Percentiles rank a stretch among this genome's conserved stretches.
phyloP scores from a whole-genome alignment of 2,329 filamentous ascomycete genomes.

The Trichoderma sp. region DNA sequence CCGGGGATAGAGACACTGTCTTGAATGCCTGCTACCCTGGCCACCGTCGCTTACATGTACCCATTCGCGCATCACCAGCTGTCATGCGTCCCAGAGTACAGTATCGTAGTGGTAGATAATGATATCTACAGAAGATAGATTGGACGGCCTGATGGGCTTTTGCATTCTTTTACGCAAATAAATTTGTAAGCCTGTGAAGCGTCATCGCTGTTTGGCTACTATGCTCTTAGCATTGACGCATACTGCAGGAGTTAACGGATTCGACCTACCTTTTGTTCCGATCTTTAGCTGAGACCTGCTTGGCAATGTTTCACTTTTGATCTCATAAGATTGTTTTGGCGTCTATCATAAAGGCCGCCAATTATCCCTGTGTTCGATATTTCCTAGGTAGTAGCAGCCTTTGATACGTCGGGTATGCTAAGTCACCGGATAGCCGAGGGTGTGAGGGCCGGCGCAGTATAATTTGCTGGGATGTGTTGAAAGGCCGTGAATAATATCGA shows the following conservation, averaged over 20 bases:
- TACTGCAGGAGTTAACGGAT: slow-evolving; percentile 1
- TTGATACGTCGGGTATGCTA: background rate
- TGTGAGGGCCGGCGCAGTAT: background rate
- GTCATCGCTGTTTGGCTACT: background rate
- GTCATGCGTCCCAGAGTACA: background rate
- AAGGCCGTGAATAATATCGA: background rate
- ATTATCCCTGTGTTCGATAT: background rate
- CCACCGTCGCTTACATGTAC: background rate
- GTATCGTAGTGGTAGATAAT: background rate
- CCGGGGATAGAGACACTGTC: background rate
- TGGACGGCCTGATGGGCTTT: background rate
- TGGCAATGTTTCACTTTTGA: slow-evolving; percentile 8
- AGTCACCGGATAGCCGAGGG: background rate
- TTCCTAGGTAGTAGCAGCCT: background rate
- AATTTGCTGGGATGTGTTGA: background rate
- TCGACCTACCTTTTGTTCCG: background rate
- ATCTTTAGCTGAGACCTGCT: background rate
- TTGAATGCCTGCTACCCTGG: background rate
- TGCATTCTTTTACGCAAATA: background rate
- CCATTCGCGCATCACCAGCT: background rate
- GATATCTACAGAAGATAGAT: background rate
- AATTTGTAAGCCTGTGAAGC: background rate
- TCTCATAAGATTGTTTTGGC: background rate
- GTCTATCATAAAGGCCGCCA: background rate
- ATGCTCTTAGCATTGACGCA: slow-evolving; percentile 2